Conservation (phyloP, 163 green algal species). For the Chloromonas sp. region DNA sequence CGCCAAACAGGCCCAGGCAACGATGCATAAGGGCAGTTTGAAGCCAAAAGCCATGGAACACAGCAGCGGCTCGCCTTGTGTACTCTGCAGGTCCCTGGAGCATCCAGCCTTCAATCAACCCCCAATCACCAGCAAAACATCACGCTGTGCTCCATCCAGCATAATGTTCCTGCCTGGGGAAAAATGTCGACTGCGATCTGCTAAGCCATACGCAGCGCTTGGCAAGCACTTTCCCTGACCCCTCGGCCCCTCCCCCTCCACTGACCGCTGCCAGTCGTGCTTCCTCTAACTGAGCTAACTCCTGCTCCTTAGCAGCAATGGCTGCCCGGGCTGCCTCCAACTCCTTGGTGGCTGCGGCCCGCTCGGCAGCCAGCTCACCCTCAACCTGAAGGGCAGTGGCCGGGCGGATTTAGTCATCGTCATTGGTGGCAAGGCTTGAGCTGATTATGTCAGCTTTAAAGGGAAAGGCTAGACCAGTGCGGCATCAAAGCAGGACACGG, state of each 20-base stretch:
- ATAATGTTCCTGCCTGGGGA: too few relatives aligned
- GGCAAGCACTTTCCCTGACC: not conserved
- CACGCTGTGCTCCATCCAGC: too few relatives aligned
- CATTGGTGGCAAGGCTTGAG: not conserved
- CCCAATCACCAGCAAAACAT: too few relatives aligned
- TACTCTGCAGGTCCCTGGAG: too few relatives aligned
- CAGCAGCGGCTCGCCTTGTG: too few relatives aligned
- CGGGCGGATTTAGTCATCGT: not conserved
- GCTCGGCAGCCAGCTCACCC: constrained; percentile 26
- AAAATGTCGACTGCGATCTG: not conserved
- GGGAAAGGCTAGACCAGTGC: too few relatives aligned
- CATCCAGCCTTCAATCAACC: too few relatives aligned
- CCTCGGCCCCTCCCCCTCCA: not conserved
- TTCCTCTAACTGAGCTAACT: constrained; percentile 22
- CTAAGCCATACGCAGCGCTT: not conserved
- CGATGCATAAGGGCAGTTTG: too few relatives aligned
- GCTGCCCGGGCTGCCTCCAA: constrained; percentile 20
- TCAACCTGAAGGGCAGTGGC: constrained; percentile 20
- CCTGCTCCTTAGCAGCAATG: constrained; percentile 29
- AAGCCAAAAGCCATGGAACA: too few relatives aligned
- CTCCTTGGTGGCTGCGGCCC: constrained; percentile 16
- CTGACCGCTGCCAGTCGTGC: constrained; percentile 17
- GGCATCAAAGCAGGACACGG: too few relatives aligned
- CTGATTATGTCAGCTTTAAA: not conserved
- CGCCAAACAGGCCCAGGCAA: too few relatives aligned